Percentiles rank a stretch among this genome's conserved stretches.
phyloP scores from a whole-genome alignment of 176 grass and related monocot species.

The Alopecurus myosuroides region DNA sequence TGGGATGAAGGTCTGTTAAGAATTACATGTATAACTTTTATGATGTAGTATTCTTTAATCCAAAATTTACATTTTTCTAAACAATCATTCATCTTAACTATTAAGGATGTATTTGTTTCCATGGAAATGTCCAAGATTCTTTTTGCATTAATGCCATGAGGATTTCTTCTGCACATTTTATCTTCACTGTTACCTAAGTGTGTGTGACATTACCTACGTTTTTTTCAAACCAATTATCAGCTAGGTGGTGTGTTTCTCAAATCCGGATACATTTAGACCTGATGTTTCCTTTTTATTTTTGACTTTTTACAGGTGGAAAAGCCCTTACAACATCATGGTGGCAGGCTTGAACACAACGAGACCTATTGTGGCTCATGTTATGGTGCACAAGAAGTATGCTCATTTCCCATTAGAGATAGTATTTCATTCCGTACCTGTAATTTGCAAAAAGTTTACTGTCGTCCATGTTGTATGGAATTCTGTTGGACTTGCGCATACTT shows the following conservation, averaged over 20 bases:
- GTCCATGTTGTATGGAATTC: background rate
- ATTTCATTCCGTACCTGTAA: background rate
- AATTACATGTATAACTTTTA: background rate
- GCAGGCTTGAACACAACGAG: conserved; percentile 97
- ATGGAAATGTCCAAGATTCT: conserved; percentile 11
- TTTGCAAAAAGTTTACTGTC: background rate
- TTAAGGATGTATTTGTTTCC: background rate
- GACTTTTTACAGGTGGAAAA: conserved; percentile 72
- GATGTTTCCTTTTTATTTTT: conserved; percentile 25
- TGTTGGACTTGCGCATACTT: background rate
- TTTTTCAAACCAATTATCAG: background rate
- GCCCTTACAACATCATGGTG: conserved; percentile 89
- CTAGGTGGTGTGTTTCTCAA: conserved; percentile 5
- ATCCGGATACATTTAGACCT: conserved; percentile 13
- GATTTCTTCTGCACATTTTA: conserved; percentile 11
- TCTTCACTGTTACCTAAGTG: background rate
- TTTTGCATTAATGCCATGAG: conserved; percentile 4
- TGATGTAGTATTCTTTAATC: background rate
- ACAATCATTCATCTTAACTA: background rate
- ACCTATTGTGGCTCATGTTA: conserved; percentile 99
- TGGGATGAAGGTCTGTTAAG: conserved; percentile 66
- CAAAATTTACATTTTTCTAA: background rate
- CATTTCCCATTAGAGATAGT: conserved; percentile 4
- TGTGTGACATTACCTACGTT: background rate
- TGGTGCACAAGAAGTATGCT: conserved; percentile 83